A percentile compares a stretch with the other conserved stretches of the same genome.
phyloP scores from a whole-genome alignment of 2,329 filamentous ascomycete species.

The Sclerotiophoma versabilis region DNA sequence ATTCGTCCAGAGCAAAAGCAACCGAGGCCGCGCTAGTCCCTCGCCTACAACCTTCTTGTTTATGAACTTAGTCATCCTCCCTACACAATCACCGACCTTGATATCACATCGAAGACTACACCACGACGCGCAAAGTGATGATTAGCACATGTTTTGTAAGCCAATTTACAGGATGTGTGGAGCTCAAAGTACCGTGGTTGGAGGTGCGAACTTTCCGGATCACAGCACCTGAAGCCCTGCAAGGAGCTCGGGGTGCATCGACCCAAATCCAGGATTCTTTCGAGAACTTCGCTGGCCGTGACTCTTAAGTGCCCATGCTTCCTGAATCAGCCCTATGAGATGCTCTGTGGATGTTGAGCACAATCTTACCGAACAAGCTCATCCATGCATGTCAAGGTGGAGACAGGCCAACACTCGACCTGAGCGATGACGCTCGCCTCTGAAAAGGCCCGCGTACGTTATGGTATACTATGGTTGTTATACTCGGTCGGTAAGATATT shows the following conservation, averaged over 20 bases:
- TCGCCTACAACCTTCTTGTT: too few species aligned
- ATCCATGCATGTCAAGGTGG: slow-evolving; percentile 7
- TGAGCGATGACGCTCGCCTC: slow-evolving; percentile 3
- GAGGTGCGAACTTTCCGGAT: neutral
- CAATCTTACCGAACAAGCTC: slow-evolving; percentile 8
- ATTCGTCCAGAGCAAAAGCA: too few species aligned
- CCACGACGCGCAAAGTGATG: neutral
- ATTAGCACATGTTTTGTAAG: neutral
- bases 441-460: neutral
- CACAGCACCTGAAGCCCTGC: neutral
- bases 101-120: neutral
- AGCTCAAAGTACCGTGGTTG: neutral
- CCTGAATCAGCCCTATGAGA: neutral
- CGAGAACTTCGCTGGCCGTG: neutral
- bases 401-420: neutral
- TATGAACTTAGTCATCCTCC: too few species aligned
- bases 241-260: neutral
- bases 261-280: neutral
- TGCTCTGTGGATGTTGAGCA: neutral
- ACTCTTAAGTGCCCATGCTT: neutral
- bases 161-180: too few species aligned
- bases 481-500: neutral
- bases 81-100: too few species aligned
- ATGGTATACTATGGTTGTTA: neutral
- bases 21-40: too few species aligned